Percentiles rank a stretch among this genome's conserved stretches.
These are phyloP conservation scores for Exserohilum turcica DNA, from an alignment of 2,329 filamentous ascomycete genomes.

Conservation along the genomic window DNA sequence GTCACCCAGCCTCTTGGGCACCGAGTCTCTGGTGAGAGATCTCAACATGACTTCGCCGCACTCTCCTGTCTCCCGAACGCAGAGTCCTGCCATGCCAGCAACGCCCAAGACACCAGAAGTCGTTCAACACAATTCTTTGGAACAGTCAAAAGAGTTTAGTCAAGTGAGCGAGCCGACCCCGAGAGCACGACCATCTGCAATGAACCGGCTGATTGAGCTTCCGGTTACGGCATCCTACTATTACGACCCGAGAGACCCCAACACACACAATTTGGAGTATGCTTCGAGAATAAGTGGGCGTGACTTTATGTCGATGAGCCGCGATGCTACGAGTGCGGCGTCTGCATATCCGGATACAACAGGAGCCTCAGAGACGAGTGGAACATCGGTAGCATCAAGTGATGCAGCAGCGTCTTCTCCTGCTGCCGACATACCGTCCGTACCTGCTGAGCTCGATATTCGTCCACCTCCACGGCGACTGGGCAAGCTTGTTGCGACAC, in stretches of 20 bases:
- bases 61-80: conserved; percentile 45
- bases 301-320: conserved; percentile 45
- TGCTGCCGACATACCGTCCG: conserved; percentile 25
- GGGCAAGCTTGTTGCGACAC: conserved; percentile 69
- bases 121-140: conserved; percentile 41
- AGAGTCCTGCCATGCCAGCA: conserved; percentile 45
- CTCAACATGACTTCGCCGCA: conserved; percentile 55
- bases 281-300: conserved; percentile 53
- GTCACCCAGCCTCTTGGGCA: conserved; percentile 52
- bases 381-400: conserved; percentile 18
- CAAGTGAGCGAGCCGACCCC: conserved; percentile 47
- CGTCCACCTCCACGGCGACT: conserved; percentile 54
- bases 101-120: conserved; percentile 47
- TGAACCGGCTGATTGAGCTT: conserved; percentile 53
- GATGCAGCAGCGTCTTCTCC: conserved; percentile 23
- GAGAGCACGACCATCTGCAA: conserved; percentile 38
- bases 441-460: conserved; percentile 39
- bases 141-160: conserved; percentile 32
- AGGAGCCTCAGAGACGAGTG: conserved; percentile 29
- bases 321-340: conserved; percentile 22
- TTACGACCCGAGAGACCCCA: conserved; percentile 51
- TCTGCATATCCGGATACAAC: conserved; percentile 39
- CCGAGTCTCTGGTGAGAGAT: conserved; percentile 55
- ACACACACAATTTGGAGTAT: conserved; percentile 54
- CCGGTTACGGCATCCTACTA: conserved; percentile 53